phyloP scores from a whole-genome alignment of 2,329 filamentous ascomycete species.

The Didymellaceae sp. region DNA sequence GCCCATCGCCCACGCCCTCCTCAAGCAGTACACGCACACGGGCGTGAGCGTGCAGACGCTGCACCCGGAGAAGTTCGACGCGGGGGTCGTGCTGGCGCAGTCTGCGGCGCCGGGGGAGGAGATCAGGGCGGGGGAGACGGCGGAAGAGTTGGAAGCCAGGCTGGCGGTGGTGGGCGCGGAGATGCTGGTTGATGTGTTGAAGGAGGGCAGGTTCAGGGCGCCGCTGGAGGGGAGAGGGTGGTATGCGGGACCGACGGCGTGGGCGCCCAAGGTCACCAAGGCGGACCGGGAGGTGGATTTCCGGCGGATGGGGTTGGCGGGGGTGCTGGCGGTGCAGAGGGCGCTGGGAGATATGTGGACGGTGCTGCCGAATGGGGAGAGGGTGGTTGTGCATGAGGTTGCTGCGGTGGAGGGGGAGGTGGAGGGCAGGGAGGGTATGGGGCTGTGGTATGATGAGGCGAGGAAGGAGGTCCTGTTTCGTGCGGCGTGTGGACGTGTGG shows the following conservation, averaged over 20 bases:
- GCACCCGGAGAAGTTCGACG: constrained; percentile 77
- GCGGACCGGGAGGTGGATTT: constrained; percentile 70
- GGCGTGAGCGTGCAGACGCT: constrained; percentile 90
- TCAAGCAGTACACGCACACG: constrained; percentile 65
- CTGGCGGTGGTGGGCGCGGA: constrained; percentile 71
- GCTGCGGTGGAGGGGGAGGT: neutral
- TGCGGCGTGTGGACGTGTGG: constrained; percentile 8
- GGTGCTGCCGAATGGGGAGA: constrained; percentile 33
- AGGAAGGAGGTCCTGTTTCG: constrained; percentile 8
- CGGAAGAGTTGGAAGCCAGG: constrained; percentile 56
- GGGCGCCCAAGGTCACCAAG: constrained; percentile 77
- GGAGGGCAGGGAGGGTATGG: neutral
- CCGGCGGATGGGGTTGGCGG: constrained; percentile 58
- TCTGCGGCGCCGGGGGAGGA: constrained; percentile 59
- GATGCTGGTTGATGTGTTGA: constrained; percentile 73
- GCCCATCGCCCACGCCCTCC: constrained; percentile 83
- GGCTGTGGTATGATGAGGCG: constrained; percentile 7
- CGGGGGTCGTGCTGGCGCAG: constrained; percentile 76
- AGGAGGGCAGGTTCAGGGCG: constrained; percentile 67
- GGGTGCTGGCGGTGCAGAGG: constrained; percentile 62
- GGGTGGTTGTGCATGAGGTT: constrained; percentile 37
- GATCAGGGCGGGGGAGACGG: constrained; percentile 59
- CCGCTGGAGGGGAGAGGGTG: constrained; percentile 56
- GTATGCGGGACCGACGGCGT: constrained; percentile 36
- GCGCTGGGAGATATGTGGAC: constrained; percentile 74